Base-by-base conservation (phyloP, 768 basidiomycete species). In the Neoboletus magnificus region DNA sequence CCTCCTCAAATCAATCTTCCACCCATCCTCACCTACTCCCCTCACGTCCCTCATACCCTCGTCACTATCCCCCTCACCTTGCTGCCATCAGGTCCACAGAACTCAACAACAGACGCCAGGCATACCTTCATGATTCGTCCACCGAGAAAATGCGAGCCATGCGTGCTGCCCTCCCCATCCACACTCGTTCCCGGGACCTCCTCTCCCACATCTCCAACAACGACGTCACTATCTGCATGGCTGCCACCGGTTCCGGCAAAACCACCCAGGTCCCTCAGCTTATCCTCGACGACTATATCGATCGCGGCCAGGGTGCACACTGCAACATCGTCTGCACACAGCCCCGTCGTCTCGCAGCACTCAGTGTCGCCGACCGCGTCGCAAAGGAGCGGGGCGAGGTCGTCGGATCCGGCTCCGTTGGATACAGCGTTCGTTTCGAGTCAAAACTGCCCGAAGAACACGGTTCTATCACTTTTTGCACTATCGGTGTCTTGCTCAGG, bases 251-350 rank as follows among this genome's bases (percentile, higher is more conserved):
- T 35, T 93, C 91, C 1, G 93, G 94, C 1, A 97, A 97, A 75
- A 96, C 93, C 8, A 97, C 94, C 0, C 95, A 98, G 70, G 83
- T 97, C 25, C 95, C 95, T 6, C 95, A 97, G 69, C 79, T 97
- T 45, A 85, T 97, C 59, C 79, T 98, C 47, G 94, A 98, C 63
- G 81, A 89, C 41, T 86, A 80, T 65, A 93, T 93, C 55, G 77
- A 85, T 18, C 75, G 78, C 16, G 90, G 85, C n/a, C 77, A 90
- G 52, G 95, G 95, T 16, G 85, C 91, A 1, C 72, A 76, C 48
- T 96, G 93, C 73, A 96, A 97, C 66, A 81, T 98, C 60, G 76
- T 97, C 27, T 97, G 93, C 66, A 97, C 94, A 0, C 95, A 98
- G 66, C 95, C 95, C 16, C 83, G 94, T 56, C 83, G 94, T 50